phyloP scores from a whole-genome alignment of 805 yeast genomes.

The Candida schatavii region DNA sequence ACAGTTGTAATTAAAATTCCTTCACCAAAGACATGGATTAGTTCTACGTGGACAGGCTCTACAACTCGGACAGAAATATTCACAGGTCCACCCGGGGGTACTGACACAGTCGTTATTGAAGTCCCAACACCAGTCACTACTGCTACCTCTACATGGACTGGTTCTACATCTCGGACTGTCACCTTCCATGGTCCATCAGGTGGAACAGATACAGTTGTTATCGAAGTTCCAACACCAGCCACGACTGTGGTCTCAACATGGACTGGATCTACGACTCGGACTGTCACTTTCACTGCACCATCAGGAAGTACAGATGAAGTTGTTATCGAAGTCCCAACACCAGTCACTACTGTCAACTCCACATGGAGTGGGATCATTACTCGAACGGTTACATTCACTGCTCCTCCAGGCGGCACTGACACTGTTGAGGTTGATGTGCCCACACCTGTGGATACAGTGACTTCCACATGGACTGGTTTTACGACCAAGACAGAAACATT shows the following conservation, averaged over 20 bases:
- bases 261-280: background rate
- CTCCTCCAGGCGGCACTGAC: background rate
- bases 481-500: background rate
- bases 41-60: constrained; percentile 8
- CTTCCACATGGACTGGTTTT: background rate
- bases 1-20: background rate
- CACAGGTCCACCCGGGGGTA: background rate
- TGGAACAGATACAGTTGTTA: background rate
- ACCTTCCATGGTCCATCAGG: background rate
- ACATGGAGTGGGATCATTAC: background rate
- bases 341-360: background rate
- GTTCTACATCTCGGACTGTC: background rate
- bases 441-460: background rate
- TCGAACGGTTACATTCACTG: background rate
- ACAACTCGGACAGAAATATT: constrained; percentile 4
- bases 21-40: constrained; percentile 3
- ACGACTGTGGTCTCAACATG: background rate
- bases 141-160: constrained; percentile 4
- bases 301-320: background rate
- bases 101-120: constrained; percentile 8
- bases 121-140: constrained; percentile 6
- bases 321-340: background rate
- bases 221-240: background rate
- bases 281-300: background rate
- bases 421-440: background rate